These are phyloP conservation scores for Gynostemma pentaphyllum DNA, from an alignment of 306 rosid genomes.

Conservation along the genomic window DNA sequence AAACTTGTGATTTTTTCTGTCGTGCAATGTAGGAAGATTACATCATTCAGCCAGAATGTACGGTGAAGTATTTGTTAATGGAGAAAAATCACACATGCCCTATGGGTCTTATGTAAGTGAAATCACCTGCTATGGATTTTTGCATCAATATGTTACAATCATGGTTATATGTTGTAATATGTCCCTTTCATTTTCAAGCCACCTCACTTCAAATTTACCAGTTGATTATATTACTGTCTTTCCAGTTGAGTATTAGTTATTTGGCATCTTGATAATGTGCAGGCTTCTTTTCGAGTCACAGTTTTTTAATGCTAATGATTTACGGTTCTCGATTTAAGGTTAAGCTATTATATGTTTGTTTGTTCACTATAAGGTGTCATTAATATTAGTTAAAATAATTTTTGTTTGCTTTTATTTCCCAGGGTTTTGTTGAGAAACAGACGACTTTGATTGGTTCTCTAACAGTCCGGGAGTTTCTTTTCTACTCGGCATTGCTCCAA, in stretches of 20 bases:
- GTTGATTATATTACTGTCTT: neutral
- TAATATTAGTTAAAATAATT: neutral
- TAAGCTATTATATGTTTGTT: too few relatives aligned
- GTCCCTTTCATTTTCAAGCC: neutral
- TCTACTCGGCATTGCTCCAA: constrained; percentile 87
- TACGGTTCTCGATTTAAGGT: neutral
- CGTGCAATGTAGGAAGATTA: constrained; percentile 58
- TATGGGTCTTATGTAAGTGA: constrained; percentile 90
- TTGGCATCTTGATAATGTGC: neutral
- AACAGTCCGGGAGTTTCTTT: constrained; percentile 87
- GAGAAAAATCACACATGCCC: constrained; percentile 49
- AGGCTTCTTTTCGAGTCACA: neutral
- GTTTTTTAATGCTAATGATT: neutral
- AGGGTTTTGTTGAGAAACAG: constrained; percentile 96
- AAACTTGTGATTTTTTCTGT: constrained; percentile 18
- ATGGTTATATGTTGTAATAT: neutral
- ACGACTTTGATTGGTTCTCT: constrained; percentile 87
- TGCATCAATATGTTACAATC: neutral
- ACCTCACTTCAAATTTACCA: neutral
- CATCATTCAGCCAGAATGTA: constrained; percentile 69
- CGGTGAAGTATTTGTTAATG: constrained; percentile 90
- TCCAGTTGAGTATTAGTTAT: neutral
- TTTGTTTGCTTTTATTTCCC: constrained; percentile 8
- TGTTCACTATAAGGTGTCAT: too few relatives aligned
- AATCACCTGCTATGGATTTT: constrained; percentile 8